These are phyloP conservation scores for Mycosarcoma maydis DNA, from an alignment of 1,284 basidiomycete species.

Conservation along the genomic window DNA sequence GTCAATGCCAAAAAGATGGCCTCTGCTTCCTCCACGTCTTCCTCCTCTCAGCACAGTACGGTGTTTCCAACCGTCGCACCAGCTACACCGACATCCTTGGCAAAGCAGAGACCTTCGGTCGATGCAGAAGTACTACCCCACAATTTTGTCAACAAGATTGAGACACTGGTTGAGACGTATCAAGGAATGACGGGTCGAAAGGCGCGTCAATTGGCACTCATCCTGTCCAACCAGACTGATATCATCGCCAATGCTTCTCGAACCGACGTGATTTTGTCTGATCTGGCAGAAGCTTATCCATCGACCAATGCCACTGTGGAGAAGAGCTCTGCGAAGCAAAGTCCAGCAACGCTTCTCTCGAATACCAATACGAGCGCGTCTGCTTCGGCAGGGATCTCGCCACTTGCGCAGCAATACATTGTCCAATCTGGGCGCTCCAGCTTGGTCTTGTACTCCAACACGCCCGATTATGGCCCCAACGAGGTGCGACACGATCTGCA, in stretches of 20 bases:
- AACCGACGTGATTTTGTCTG: conserved; percentile 12
- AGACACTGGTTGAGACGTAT: conserved; percentile 18
- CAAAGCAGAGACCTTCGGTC: background rate
- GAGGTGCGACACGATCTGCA: conserved; percentile 57
- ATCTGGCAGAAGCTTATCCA: conserved; percentile 23
- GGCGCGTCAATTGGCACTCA: conserved; percentile 31
- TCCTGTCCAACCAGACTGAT: conserved; percentile 26
- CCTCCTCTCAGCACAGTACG: conserved; percentile 7
- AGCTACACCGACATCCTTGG: background rate
- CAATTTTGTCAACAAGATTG: conserved; percentile 27
- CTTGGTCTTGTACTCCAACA: conserved; percentile 46
- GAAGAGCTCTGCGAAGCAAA: too few relatives aligned
- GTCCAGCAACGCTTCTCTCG: too few relatives aligned
- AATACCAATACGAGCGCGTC: too few relatives aligned
- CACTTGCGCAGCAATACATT: conserved; percentile 6
- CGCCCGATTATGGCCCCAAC: conserved; percentile 47
- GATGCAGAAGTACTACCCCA: conserved; percentile 3
- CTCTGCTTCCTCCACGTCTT: background rate
- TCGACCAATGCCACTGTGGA: conserved; percentile 3
- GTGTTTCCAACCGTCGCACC: conserved; percentile 21
- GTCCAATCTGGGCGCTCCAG: conserved; percentile 14
- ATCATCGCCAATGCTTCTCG: conserved; percentile 20
- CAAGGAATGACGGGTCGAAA: conserved; percentile 33
- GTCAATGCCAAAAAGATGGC: background rate
- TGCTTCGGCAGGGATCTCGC: background rate